A percentile compares a stretch with the other conserved stretches of the same genome.
These are phyloP conservation scores for Chaetomium sp. DNA, from an alignment of 2,329 filamentous ascomycete genomes.

Conservation along the genomic window DNA sequence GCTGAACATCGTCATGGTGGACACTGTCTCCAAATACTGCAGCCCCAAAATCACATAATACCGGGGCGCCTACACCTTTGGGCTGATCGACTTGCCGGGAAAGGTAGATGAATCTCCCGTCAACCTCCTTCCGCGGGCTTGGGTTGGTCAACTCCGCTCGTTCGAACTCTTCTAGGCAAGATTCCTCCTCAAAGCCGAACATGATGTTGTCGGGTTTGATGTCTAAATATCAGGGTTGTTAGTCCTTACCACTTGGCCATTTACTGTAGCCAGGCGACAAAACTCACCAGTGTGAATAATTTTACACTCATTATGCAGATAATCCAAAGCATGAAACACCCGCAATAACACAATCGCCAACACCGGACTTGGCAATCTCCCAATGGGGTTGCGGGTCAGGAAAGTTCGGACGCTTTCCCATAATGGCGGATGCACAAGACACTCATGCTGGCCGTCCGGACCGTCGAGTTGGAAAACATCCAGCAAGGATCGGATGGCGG, in stretches of 20 bases:
- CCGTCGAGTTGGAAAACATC: conserved; percentile 34
- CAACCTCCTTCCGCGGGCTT: conserved; percentile 35
- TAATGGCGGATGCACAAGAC: conserved; percentile 36
- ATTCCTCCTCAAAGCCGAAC: not conserved
- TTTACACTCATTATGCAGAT: conserved; percentile 39
- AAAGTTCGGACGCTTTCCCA: conserved; percentile 37
- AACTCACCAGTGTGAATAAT: conserved; percentile 37
- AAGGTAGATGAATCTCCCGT: conserved; percentile 36
- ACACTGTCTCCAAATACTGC: conserved; percentile 32
- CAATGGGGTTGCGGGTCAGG: conserved; percentile 34
- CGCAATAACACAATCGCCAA: conserved; percentile 32
- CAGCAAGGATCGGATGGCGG: conserved; percentile 29
- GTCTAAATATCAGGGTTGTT: not conserved
- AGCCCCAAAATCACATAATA: conserved; percentile 46
- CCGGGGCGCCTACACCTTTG: conserved; percentile 28
- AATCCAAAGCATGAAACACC: conserved; percentile 40
- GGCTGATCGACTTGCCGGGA: conserved; percentile 34
- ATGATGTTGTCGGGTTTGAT: conserved; percentile 7
- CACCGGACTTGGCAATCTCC: conserved; percentile 30
- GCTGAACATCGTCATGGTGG: conserved; percentile 34
- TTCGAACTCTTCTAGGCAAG: not conserved
- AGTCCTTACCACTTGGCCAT: not conserved
- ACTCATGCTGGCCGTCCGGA: conserved; percentile 31
- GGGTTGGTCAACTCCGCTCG: conserved; percentile 31
- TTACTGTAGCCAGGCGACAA: not conserved